Percentiles rank a stretch among this genome's conserved stretches.
Conservation (phyloP, 768 basidiomycete genomes). For the Trametes meyenii region DNA sequence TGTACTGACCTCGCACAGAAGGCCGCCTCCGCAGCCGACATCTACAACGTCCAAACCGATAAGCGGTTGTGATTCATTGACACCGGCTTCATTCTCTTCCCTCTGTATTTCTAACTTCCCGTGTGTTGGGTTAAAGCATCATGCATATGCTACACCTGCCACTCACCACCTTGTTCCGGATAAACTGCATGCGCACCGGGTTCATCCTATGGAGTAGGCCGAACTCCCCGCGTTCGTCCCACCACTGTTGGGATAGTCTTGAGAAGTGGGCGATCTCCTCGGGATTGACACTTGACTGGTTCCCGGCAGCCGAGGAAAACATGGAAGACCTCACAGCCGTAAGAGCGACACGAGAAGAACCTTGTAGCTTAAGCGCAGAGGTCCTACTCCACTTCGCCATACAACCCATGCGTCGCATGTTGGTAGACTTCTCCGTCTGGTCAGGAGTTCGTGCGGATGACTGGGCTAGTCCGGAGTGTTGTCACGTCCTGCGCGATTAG, state of each 20-base stretch:
- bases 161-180: conserved; percentile 66
- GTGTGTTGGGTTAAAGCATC: not conserved
- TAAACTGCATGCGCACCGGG: conserved; percentile 81
- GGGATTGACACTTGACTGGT: conserved; percentile 60
- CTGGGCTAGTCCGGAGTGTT: too few species aligned
- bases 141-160: not conserved
- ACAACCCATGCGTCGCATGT: too few species aligned
- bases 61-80: conserved; percentile 44
- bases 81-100: conserved; percentile 51
- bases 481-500: too few species aligned
- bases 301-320: not conserved
- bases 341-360: not conserved
- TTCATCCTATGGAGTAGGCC: conserved; percentile 92
- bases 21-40: conserved; percentile 94
- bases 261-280: conserved; percentile 91
- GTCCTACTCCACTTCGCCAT: not conserved
- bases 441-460: too few species aligned
- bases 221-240: conserved; percentile 94
- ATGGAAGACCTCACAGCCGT: not conserved
- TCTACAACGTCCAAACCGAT: conserved; percentile 77
- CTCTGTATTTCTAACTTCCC: conserved; percentile 51
- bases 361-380: not conserved
- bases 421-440: too few species aligned
- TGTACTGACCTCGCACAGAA: conserved; percentile 80
- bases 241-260: conserved; percentile 88